phyloP scores from a whole-genome alignment of 1,284 basidiomycete genomes.

The Veloboletus limbatus region DNA sequence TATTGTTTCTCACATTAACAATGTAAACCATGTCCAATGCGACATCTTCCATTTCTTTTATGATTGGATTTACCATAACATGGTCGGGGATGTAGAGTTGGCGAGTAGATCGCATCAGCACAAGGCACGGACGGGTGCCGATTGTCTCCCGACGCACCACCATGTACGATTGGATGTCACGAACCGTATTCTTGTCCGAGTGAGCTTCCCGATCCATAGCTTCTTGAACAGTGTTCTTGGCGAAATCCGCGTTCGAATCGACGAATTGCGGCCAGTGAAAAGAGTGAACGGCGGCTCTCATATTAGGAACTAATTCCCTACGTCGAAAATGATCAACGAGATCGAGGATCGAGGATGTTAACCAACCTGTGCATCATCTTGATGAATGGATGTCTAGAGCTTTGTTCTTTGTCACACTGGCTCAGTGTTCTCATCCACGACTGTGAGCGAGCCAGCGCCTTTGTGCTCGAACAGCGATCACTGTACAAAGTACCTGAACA shows the following conservation, averaged over 20 bases:
- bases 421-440: conserved; percentile 26
- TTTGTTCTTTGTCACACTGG: conserved; percentile 15
- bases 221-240: conserved; percentile 25
- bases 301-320: conserved; percentile 27
- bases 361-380: conserved; percentile 25
- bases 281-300: conserved; percentile 23
- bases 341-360: background rate
- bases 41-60: conserved; percentile 30
- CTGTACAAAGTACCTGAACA: conserved; percentile 10
- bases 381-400: conserved; percentile 21
- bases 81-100: conserved; percentile 26
- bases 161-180: conserved; percentile 28
- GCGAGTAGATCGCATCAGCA: conserved; percentile 31
- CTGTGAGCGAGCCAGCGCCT: conserved; percentile 15
- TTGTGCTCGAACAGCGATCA: conserved; percentile 24
- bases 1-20: conserved; percentile 22
- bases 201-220: conserved; percentile 27
- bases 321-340: background rate
- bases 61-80: conserved; percentile 19
- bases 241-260: conserved; percentile 19
- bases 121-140: conserved; percentile 29
- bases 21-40: conserved; percentile 29
- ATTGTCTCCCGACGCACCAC: conserved; percentile 29
- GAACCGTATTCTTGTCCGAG: conserved; percentile 9
- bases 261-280: conserved; percentile 33